Evolutionary conservation across 345 rosid species (phyloP), one percentile per base, ranked within the genome.

Genomic region (Eucalyptus albens): DNA sequence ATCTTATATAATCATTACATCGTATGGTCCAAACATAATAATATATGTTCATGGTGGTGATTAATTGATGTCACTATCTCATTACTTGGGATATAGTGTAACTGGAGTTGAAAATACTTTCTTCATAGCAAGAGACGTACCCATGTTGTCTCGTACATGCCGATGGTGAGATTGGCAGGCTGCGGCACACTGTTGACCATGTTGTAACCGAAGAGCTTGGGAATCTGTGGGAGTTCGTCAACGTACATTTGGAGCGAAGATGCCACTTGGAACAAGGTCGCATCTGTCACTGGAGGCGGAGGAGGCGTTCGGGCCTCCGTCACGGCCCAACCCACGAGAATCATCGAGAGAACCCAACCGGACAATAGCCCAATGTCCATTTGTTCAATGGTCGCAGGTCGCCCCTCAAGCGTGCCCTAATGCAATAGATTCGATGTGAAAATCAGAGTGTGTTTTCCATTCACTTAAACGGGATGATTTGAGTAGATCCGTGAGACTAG

Each of bases 91-190:
- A 67, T 67, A 67, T 14, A 6, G 40, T 15, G 6, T n/a, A 13
- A 29, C 33, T 22, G 1, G 4, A 67, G 16, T 9, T 14, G 10
- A 15, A 69, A 69, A 33, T 69, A 69, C 42, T 69, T 69, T 3
- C 4, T 31, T 2, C 4, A n/a, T 8, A 69, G 22, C 37, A 6
- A 69, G 42, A 31, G 72, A 80, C 67, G 53, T 92, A 97, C 99
- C 98, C 97, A 95, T 89, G 87, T 88, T 88, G 90, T 95, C 90
- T 59, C 40, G 91, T 89, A 97, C 98, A 97, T 97, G 93, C 96
- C 97, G 88, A 97, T 96, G 69, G 90, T 80, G 47, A 97, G 92
- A 27, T 89, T 89, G 91, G 90, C 93, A 11, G 97, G 56, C 87
- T 88, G 93, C 85, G 92, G 89, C 49, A 56, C 82, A 50, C 94